Conservation (phyloP, 1,284 basidiomycete genomes). For the Somion occarium region DNA sequence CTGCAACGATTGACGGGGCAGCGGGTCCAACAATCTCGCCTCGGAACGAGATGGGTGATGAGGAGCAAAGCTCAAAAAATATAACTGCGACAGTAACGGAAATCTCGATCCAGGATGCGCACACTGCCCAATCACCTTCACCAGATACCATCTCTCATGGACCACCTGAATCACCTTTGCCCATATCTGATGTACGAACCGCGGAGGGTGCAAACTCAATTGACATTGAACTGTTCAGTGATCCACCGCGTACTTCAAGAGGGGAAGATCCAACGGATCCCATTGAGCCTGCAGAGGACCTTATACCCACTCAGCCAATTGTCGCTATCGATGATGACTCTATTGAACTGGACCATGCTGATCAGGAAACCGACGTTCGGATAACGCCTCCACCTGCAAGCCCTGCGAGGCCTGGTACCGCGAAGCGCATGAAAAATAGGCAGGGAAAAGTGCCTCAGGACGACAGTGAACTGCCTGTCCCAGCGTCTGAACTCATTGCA, state of each 20-base stretch:
- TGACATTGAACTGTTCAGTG: background rate
- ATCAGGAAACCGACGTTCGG: background rate
- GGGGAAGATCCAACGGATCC: conserved; percentile 12
- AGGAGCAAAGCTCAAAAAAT: no score
- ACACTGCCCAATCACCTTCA: background rate
- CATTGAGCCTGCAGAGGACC: conserved; percentile 16
- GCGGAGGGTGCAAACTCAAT: background rate
- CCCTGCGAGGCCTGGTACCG: conserved; percentile 24
- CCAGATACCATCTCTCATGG: no score
- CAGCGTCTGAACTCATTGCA: conserved; percentile 3
- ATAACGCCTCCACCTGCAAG: conserved; percentile 17
- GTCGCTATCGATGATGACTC: conserved; percentile 21
- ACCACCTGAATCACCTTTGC: no score
- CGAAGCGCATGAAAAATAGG: conserved; percentile 34
- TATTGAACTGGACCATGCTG: conserved; percentile 21
- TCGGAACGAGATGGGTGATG: no score
- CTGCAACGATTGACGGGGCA: no score
- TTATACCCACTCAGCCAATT: background rate
- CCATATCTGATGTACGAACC: no score
- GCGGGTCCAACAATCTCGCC: no score
- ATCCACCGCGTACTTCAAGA: background rate
- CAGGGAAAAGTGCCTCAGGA: conserved; percentile 23
- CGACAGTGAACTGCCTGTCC: conserved; percentile 12
- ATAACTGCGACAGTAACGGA: background rate
- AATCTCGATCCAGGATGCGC: background rate